Base-by-base conservation (phyloP, 1,284 basidiomycete genomes). In the Ustilago bromivora region DNA sequence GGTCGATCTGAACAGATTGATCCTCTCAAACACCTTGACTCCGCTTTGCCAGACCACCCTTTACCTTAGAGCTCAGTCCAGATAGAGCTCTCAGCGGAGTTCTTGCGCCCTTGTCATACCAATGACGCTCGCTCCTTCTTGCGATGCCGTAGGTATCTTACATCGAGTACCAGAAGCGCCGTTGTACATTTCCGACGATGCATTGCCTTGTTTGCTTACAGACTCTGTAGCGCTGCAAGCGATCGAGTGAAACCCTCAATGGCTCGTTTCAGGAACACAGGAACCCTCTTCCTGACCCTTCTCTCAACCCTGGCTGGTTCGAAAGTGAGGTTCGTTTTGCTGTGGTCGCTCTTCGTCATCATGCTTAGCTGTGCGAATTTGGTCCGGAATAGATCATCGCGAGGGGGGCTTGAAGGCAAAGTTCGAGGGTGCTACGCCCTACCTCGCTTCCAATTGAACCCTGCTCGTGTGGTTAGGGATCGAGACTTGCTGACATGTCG, bases 341-440 rank as follows among this genome's bases (percentile, higher is more conserved):
- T 7, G 11, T 46, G 43, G 11, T 46, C n/a, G n/a, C 31, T 31
- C 52, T 32, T 54, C 52, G 34, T 54, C 52, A 54, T 54, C 52
- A 23, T 54, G 34, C 52, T 36, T 19, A 17, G 9, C 34, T 12
- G 4, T 51, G 49, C 17, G 36, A 54, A 35, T 13, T 35, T 8
- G 19, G 23, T 23, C 13, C 17, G 32, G 35, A 53, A 53, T 53
- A 19, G 52, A 28, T 51, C 9, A 31, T 51, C 28, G 31, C 49
- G 15, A 17, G 49, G 5, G 2, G n/a, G 6, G n/a, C 23, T 28
- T 28, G 23, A 28, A 28, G 49, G 49, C 35, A 54, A 54, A 54
- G 52, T 54, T 54, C 52, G 52, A 54, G 52, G 52, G 52, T 54
- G 52, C 52, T 54, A 19, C 52, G 32, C 11, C 49, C 31, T 28